Percentiles rank a stretch among this genome's conserved stretches.
These are phyloP conservation scores for Eustoma russellianum DNA, from an alignment of 257 asterid genomes.

Conservation along the genomic window DNA sequence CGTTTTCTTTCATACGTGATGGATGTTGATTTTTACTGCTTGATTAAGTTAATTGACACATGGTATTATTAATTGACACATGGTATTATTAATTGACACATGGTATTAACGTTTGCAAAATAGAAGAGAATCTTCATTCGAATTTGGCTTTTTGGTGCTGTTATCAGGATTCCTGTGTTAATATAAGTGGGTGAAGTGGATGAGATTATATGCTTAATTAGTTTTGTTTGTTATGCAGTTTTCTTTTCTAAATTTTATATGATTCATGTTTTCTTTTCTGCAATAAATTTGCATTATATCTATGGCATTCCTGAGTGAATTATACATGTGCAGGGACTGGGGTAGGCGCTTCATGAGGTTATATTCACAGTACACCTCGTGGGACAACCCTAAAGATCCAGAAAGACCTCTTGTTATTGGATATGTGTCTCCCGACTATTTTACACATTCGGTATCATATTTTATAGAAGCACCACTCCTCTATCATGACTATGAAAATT, in stretches of 20 bases:
- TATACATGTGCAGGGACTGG: constrained; percentile 76
- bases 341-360: constrained; percentile 91
- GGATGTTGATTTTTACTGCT: too few relatives aligned
- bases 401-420: constrained; percentile 82
- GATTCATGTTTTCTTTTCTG: background rate
- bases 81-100: too few relatives aligned
- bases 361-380: constrained; percentile 70
- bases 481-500: constrained; percentile 63
- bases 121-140: too few relatives aligned
- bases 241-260: too few relatives aligned
- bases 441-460: constrained; percentile 97
- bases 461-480: constrained; percentile 88
- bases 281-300: background rate
- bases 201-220: background rate
- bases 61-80: too few relatives aligned
- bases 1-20: too few relatives aligned
- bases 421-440: constrained; percentile 99
- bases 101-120: too few relatives aligned
- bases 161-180: too few relatives aligned
- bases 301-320: constrained; percentile 15
- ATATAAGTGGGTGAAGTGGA: background rate
- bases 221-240: too few relatives aligned
- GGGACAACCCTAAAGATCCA: constrained; percentile 90
- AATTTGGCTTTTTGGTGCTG: too few relatives aligned
- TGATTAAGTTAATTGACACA: too few relatives aligned